These are phyloP conservation scores for Rhazya stricta DNA, from an alignment of 257 asterid genomes.

Conservation along the genomic window DNA sequence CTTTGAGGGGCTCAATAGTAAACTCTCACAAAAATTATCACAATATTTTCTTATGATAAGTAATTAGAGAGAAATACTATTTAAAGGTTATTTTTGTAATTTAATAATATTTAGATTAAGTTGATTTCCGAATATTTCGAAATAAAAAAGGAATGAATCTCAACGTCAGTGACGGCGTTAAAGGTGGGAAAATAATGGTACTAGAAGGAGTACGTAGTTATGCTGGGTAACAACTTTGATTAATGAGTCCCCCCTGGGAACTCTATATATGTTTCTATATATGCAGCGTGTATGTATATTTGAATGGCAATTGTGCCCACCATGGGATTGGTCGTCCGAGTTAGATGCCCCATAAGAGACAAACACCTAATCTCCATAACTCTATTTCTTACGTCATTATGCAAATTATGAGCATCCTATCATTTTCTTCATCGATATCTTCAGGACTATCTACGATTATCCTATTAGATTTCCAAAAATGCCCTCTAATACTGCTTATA, in stretches of 20 bases:
- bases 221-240: background rate
- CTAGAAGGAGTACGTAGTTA: background rate
- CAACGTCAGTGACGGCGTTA: background rate
- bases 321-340: background rate
- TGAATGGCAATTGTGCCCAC: background rate
- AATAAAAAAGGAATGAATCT: background rate
- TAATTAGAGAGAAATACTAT: too few relatives aligned
- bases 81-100: too few relatives aligned
- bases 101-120: too few relatives aligned
- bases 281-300: background rate
- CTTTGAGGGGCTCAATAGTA: too few relatives aligned
- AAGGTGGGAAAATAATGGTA: background rate
- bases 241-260: too few relatives aligned
- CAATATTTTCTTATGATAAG: too few relatives aligned
- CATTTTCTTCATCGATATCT: background rate
- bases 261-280: too few relatives aligned
- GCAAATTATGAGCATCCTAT: background rate
- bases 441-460: background rate
- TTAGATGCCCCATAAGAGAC: background rate
- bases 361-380: background rate
- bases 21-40: too few relatives aligned
- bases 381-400: background rate
- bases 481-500: background rate
- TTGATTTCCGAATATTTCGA: too few relatives aligned
- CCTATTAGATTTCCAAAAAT: background rate